Evolutionary conservation across 2,329 filamentous ascomycete species (phyloP).

Genomic region (Ascochyta lentis): DNA sequence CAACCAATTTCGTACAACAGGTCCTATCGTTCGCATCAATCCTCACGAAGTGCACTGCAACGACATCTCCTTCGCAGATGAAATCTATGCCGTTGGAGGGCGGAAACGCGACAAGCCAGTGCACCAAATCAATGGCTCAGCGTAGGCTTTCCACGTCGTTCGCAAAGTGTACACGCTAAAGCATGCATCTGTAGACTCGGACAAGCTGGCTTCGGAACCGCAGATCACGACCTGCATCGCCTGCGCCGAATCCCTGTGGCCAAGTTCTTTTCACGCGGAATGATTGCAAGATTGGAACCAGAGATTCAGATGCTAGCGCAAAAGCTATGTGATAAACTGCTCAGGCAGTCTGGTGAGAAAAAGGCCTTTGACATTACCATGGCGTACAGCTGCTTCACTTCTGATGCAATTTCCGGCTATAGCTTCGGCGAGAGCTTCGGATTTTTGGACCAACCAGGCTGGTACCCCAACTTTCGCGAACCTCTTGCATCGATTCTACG

Average conservation of each 20-base stretch:
- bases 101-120: conserved; percentile 35
- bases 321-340: conserved; percentile 35
- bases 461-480: conserved; percentile 37
- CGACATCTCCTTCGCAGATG: conserved; percentile 39
- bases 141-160: conserved; percentile 16
- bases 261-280: conserved; percentile 47
- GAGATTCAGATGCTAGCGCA: conserved; percentile 28
- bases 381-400: conserved; percentile 38
- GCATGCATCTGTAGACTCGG: conserved; percentile 21
- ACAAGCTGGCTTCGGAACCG: conserved; percentile 31
- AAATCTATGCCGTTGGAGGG: conserved; percentile 38
- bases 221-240: conserved; percentile 42
- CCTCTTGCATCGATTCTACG: conserved; percentile 24
- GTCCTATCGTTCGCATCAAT: conserved; percentile 44
- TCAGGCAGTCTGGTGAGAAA: conserved; percentile 24
- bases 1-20: conserved; percentile 17
- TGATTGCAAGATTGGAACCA: conserved; percentile 34
- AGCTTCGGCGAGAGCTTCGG: conserved; percentile 35
- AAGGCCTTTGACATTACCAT: conserved; percentile 32
- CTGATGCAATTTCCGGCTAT: conserved; percentile 33
- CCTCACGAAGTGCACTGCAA: conserved; percentile 42
- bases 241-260: conserved; percentile 40
- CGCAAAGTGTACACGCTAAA: not conserved
- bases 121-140: conserved; percentile 36
- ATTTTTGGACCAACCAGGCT: conserved; percentile 32